Percentiles rank a stretch among this genome's conserved stretches.
phyloP scores from a whole-genome alignment of 129 eudicot species.

The Chrysanthemum seticuspe region DNA sequence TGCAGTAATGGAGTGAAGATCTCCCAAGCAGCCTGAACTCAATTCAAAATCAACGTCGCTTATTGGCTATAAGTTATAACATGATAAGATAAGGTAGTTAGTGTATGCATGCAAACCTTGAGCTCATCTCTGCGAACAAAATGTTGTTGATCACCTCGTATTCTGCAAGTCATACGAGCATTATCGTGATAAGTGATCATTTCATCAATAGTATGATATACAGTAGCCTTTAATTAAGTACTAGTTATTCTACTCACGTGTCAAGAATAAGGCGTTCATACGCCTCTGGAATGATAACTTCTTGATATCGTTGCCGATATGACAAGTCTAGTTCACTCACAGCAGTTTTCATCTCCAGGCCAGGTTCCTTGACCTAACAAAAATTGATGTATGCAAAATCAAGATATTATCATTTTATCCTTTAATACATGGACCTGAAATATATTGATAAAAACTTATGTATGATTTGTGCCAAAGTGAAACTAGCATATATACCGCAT shows the following conservation, averaged over 20 bases:
- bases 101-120: conserved; percentile 48
- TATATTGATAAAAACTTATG: not conserved
- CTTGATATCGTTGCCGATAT: conserved; percentile 81
- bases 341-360: conserved; percentile 78
- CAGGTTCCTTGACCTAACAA: conserved; percentile 80
- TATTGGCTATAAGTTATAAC: not conserved
- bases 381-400: not conserved
- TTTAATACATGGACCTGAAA: not conserved
- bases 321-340: conserved; percentile 94
- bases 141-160: conserved; percentile 94
- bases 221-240: not conserved
- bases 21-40: conserved; percentile 88
- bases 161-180: conserved; percentile 45
- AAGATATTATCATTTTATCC: not conserved
- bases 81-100: conserved; percentile 7
- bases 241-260: conserved; percentile 51
- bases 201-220: not conserved
- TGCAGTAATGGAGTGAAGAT: conserved; percentile 87
- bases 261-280: conserved; percentile 93
- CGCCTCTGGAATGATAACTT: conserved; percentile 76
- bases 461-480: not conserved
- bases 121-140: conserved; percentile 94
- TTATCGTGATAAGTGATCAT: conserved; percentile 8
- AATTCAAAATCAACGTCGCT: not conserved
- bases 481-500: not conserved